Conservation (phyloP, 345 rosid species). For the Gossypium longicalyx region DNA sequence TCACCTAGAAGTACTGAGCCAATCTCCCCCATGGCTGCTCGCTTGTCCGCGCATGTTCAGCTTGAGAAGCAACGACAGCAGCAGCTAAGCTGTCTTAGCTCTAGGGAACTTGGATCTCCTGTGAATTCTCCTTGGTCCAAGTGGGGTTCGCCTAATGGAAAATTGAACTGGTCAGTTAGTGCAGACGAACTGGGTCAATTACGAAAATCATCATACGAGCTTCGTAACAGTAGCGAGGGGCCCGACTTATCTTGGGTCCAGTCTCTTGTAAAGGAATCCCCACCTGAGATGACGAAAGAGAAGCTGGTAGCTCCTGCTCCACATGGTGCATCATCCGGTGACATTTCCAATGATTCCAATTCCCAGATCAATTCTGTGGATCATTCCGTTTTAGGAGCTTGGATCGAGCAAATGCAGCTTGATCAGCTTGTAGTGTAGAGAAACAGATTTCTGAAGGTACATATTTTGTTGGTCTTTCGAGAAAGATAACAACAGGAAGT, state of each 20-base stretch:
- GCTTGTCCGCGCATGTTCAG: conserved; percentile 33
- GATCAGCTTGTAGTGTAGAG: conserved; percentile 39
- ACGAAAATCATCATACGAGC: conserved; percentile 33
- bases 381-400: conserved; percentile 33
- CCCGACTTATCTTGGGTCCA: conserved; percentile 56
- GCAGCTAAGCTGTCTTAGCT: conserved; percentile 37
- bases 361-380: conserved; percentile 27
- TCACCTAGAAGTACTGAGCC: conserved; percentile 44
- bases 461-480: conserved; percentile 14
- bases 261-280: conserved; percentile 52
- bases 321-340: conserved; percentile 20
- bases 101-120: conserved; percentile 40
- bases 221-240: conserved; percentile 30
- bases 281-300: conserved; percentile 38
- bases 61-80: conserved; percentile 43
- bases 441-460: conserved; percentile 11
- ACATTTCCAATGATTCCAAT: conserved; percentile 23
- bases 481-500: conserved; percentile 1
- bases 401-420: conserved; percentile 45
- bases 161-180: conserved; percentile 35
- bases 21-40: conserved; percentile 42
- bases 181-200: conserved; percentile 29
- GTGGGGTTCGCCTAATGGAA: conserved; percentile 47
- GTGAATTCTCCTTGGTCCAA: conserved; percentile 35
- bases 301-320: conserved; percentile 19